phyloP scores from a whole-genome alignment of 352 stramenopile species.

The Detonula confervacea region DNA sequence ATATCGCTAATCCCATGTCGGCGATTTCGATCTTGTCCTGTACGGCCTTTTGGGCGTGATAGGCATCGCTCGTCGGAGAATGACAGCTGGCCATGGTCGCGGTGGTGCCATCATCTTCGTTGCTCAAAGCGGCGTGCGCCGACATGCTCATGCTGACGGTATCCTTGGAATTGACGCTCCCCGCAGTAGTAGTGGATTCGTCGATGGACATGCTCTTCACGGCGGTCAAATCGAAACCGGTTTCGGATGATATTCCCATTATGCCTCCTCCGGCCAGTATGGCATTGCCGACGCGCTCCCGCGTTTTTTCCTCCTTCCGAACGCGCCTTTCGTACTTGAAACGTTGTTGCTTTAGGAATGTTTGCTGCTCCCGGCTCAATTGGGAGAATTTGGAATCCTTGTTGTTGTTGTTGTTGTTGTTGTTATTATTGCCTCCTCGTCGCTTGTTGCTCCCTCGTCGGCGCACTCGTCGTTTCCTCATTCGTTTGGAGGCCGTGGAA shows the following conservation, averaged over 20 bases:
- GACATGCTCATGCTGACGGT: no score
- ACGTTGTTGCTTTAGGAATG: conserved; percentile 12
- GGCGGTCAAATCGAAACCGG: neutral
- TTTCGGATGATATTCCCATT: no score
- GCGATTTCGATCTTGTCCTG: conserved; percentile 63
- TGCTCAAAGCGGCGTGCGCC: no score
- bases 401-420: neutral
- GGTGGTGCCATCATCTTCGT: no score
- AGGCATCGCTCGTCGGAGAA: neutral
- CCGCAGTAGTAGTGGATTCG: no score
- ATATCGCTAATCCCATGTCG: conserved; percentile 73
- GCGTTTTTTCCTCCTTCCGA: conserved; percentile 16
- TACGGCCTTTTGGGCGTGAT: conserved; percentile 27
- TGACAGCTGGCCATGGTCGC: no score
- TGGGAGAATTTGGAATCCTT: conserved; percentile 13
- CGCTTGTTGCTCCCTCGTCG: no score
- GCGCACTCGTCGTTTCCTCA: no score
- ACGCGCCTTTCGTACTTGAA: conserved; percentile 21
- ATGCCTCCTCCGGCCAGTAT: conserved; percentile 18
- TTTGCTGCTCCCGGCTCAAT: conserved; percentile 7
- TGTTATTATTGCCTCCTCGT: neutral
- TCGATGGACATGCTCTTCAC: no score
- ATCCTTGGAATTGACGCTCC: no score
- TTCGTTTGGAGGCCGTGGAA: no score
- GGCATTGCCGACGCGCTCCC: conserved; percentile 23